These are phyloP conservation scores for Plantago elongata DNA, from an alignment of 257 asterid species.

Conservation along the genomic window DNA sequence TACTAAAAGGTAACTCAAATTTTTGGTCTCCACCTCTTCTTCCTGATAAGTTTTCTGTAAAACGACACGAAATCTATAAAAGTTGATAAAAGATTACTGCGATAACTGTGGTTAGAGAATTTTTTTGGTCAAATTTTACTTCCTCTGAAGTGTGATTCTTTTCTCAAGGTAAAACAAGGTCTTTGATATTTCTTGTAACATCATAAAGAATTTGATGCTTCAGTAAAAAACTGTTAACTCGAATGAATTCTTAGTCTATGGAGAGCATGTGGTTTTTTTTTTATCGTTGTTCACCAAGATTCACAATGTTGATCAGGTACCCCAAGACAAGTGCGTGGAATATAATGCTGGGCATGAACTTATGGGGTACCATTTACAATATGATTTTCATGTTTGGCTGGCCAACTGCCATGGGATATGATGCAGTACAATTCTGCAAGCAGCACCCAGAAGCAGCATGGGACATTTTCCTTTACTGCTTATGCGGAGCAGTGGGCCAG, in stretches of 20 bases:
- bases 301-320: slow-evolving; percentile 47
- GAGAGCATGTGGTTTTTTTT: not conserved
- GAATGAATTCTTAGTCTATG: too few relatives aligned
- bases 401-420: slow-evolving; percentile 77
- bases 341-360: slow-evolving; percentile 97
- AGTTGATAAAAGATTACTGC: not conserved
- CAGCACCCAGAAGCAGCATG: slow-evolving; percentile 95
- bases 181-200: not conserved
- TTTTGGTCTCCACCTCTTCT: not conserved
- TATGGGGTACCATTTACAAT: slow-evolving; percentile 96
- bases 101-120: not conserved
- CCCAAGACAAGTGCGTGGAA: slow-evolving; percentile 93
- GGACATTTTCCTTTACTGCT: slow-evolving; percentile 83
- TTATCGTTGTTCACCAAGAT: not conserved
- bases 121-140: not conserved
- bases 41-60: not conserved
- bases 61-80: not conserved
- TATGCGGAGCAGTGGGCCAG: slow-evolving; percentile 97
- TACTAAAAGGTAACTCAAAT: slow-evolving; percentile 49
- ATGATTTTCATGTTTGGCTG: slow-evolving; percentile 84
- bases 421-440: slow-evolving; percentile 76
- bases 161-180: too few relatives aligned
- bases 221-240: too few relatives aligned
- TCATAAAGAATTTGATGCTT: too few relatives aligned
- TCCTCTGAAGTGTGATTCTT: not conserved